Conservation (phyloP, 1,284 basidiomycete genomes). For the Trichosporon sp. region DNA sequence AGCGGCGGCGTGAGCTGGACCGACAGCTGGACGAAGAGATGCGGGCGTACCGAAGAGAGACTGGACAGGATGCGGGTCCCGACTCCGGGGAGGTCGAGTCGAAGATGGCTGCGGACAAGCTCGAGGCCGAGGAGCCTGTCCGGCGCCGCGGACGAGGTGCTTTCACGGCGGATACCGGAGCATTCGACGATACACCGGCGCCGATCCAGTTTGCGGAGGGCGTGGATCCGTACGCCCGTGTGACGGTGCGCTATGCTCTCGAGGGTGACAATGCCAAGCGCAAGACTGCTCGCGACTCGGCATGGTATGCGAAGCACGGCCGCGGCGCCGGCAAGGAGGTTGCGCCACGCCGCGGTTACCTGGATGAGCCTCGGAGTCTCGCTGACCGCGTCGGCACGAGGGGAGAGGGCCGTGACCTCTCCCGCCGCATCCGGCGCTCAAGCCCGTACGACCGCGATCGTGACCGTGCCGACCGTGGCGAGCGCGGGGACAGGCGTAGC, state of each 20-base stretch:
- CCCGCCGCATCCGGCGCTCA: slow-evolving; percentile 27
- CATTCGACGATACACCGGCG: slow-evolving; percentile 12
- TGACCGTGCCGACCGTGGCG: neutral
- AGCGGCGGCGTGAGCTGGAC: neutral
- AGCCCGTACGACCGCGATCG: slow-evolving; percentile 19
- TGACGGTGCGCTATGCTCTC: slow-evolving; percentile 35
- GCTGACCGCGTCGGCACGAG: slow-evolving; percentile 17
- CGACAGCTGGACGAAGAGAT: slow-evolving; percentile 2
- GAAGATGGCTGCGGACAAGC: neutral
- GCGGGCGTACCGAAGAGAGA: neutral
- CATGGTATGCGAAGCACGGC: slow-evolving; percentile 41
- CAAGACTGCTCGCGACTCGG: slow-evolving; percentile 26
- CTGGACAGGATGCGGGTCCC: neutral
- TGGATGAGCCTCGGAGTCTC: slow-evolving; percentile 9
- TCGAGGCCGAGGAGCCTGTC: slow-evolving; percentile 6
- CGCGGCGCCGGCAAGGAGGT: slow-evolving; percentile 38
- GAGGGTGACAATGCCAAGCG: slow-evolving; percentile 27
- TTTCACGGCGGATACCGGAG: slow-evolving; percentile 18
- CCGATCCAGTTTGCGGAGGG: slow-evolving; percentile 24
- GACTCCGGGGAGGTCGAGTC: neutral
- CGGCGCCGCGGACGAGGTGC: slow-evolving; percentile 32
- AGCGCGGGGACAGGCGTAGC: slow-evolving; percentile 3
- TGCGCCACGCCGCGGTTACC: slow-evolving; percentile 12
- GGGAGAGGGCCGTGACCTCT: slow-evolving; percentile 33
- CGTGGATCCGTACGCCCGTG: slow-evolving; percentile 36